Conservation (phyloP, 1,139 yeast species). For the Saccharomyces hybrid region DNA sequence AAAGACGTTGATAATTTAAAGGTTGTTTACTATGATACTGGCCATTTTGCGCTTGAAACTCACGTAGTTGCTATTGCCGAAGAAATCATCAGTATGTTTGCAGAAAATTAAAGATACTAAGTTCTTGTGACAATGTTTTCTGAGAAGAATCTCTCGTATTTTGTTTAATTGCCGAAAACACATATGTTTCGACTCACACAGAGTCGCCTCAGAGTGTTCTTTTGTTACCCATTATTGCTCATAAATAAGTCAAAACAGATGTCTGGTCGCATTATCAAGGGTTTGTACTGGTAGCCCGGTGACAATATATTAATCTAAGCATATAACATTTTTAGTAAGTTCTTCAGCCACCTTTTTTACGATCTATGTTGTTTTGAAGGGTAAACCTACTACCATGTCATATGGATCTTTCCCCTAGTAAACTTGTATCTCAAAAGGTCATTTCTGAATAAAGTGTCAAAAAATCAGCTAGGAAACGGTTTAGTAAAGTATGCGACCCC, state of each 20-base stretch:
- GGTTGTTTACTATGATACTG: conserved; percentile 31
- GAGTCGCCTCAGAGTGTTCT: neutral
- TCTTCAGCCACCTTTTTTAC: no score
- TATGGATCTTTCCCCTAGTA: no score
- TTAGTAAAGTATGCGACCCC: neutral
- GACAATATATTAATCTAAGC: no score
- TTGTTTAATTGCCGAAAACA: neutral
- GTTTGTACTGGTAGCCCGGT: no score
- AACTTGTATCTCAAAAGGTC: no score
- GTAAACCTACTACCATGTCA: no score
- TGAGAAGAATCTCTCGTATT: neutral
- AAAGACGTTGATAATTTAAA: conserved; percentile 31
- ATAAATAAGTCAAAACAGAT: neutral
- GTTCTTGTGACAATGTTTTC: neutral
- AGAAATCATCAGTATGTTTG: conserved; percentile 14
- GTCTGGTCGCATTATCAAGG: no score
- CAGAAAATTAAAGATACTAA: neutral
- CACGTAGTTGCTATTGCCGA: conserved; percentile 31
- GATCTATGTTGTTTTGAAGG: no score
- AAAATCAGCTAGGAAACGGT: neutral
- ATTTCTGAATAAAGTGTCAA: neutral
- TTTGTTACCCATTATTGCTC: neutral
- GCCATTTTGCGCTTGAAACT: conserved; percentile 38
- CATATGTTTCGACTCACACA: neutral
- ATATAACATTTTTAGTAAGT: no score